Percentiles rank a stretch among this genome's conserved stretches.
Evolutionary conservation across 257 asterid species (phyloP).

Genomic region (Solanum pimpinellifolium): DNA sequence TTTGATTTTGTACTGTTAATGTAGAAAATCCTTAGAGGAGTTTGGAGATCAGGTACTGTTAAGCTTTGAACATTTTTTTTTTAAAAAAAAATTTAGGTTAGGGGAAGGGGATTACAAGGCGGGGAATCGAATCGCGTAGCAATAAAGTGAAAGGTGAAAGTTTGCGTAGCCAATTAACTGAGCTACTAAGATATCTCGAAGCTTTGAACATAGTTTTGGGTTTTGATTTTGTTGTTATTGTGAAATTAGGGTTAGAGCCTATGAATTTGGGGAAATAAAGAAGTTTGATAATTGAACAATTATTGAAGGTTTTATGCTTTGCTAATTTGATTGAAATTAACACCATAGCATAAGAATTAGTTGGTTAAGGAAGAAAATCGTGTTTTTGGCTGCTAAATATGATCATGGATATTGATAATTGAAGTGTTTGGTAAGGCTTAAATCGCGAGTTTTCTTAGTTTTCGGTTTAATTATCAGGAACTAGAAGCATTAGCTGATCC

Average conservation of each 20-base stretch:
- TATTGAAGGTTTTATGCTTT: background rate
- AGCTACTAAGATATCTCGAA: background rate
- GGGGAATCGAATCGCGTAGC: background rate
- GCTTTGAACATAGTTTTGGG: background rate
- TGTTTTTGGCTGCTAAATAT: background rate
- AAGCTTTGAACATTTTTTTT: background rate
- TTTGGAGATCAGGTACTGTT: background rate
- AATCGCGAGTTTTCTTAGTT: background rate
- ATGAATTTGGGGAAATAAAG: background rate
- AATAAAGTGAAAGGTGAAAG: background rate
- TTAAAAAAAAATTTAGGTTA: background rate
- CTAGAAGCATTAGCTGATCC: slow-evolving; percentile 80
- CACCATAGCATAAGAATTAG: background rate
- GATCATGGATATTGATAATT: background rate
- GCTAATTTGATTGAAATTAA: background rate
- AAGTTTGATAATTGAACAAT: background rate
- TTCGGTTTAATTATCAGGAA: slow-evolving; percentile 37
- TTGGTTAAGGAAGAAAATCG: background rate
- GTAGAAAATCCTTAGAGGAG: background rate
- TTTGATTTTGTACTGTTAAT: background rate
- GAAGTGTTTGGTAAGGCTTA: background rate
- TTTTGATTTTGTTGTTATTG: background rate
- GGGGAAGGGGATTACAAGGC: background rate
- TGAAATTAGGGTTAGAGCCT: background rate
- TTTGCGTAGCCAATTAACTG: background rate